Evolutionary conservation across 169 alveolate species (phyloP).

Genomic region (Plasmodium gonderi): DNA sequence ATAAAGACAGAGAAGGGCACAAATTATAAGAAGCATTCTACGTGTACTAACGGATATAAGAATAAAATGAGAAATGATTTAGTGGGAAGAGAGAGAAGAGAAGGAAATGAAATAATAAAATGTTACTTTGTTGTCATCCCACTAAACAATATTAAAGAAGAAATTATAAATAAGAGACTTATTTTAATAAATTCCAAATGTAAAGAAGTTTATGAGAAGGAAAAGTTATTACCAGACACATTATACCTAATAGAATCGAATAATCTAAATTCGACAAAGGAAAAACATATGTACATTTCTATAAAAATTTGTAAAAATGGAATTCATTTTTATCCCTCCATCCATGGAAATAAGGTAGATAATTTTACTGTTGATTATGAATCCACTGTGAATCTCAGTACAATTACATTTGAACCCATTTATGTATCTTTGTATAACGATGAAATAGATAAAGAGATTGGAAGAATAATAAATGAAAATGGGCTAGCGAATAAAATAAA

Average conservation of each 20-base stretch:
- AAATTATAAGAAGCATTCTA: neutral
- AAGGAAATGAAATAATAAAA: neutral
- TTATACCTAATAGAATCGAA: conserved; percentile 34
- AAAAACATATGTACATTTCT: conserved; percentile 49
- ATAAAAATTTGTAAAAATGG: conserved; percentile 34
- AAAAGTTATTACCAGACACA: conserved; percentile 46
- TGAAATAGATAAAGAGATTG: conserved; percentile 38
- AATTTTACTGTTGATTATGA: neutral
- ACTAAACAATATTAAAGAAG: conserved; percentile 8
- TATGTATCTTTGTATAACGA: conserved; percentile 60
- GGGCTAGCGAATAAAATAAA: conserved; percentile 9
- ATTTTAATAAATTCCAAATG: conserved; percentile 26
- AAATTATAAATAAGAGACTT: conserved; percentile 31
- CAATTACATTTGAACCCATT: conserved; percentile 11
- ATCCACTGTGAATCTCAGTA: neutral
- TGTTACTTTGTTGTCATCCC: conserved; percentile 51
- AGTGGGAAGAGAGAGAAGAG: neutral
- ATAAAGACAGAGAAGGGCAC: neutral
- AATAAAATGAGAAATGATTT: neutral
- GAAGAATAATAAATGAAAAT: conserved; percentile 13
- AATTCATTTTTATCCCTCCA: conserved; percentile 26
- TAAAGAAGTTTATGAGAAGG: conserved; percentile 40
- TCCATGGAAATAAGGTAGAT: neutral
- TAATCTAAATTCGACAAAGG: conserved; percentile 3
- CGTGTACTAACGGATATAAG: neutral